Percentiles rank a stretch among this genome's conserved stretches.
These are phyloP conservation scores for Vicia villosa DNA, from an alignment of 306 rosid genomes.

Conservation along the genomic window DNA sequence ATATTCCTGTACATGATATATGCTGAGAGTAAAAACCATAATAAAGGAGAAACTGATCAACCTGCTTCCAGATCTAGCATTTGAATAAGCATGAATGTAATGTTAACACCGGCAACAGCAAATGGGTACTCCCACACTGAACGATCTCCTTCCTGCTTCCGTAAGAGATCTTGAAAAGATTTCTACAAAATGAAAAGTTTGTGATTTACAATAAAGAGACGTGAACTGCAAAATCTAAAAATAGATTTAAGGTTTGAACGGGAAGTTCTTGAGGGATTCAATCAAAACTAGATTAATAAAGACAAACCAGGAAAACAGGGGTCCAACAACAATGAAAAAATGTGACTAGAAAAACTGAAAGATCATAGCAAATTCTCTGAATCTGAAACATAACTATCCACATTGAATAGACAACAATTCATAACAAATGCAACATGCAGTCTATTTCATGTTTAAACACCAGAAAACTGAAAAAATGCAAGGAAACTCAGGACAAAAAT, in stretches of 20 bases:
- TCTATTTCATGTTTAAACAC: not conserved
- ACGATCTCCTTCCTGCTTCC: slow-evolving; percentile 97
- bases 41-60: slow-evolving; percentile 41
- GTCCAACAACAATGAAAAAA: slow-evolving; percentile 9
- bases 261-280: not conserved
- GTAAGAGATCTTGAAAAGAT: slow-evolving; percentile 92
- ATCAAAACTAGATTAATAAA: slow-evolving; percentile 27
- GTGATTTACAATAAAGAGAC: slow-evolving; percentile 25
- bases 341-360: not conserved
- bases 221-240: slow-evolving; percentile 24
- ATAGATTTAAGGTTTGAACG: not conserved
- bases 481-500: slow-evolving; percentile 4
- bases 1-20: slow-evolving; percentile 20
- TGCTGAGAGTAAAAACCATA: slow-evolving; percentile 1
- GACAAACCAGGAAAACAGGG: not conserved
- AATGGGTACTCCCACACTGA: slow-evolving; percentile 99
- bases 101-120: slow-evolving; percentile 99
- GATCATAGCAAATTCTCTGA: slow-evolving; percentile 4
- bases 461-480: slow-evolving; percentile 29
- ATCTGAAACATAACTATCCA: not conserved
- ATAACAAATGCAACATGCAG: slow-evolving; percentile 21
- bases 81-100: slow-evolving; percentile 97
- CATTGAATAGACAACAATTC: slow-evolving; percentile 10
- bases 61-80: slow-evolving; percentile 99
- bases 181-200: slow-evolving; percentile 60